A percentile compares a stretch with the other conserved stretches of the same genome.
These are phyloP conservation scores for Colletotrichum australisinense DNA, from an alignment of 2,329 filamentous ascomycete species.

Conservation along the genomic window DNA sequence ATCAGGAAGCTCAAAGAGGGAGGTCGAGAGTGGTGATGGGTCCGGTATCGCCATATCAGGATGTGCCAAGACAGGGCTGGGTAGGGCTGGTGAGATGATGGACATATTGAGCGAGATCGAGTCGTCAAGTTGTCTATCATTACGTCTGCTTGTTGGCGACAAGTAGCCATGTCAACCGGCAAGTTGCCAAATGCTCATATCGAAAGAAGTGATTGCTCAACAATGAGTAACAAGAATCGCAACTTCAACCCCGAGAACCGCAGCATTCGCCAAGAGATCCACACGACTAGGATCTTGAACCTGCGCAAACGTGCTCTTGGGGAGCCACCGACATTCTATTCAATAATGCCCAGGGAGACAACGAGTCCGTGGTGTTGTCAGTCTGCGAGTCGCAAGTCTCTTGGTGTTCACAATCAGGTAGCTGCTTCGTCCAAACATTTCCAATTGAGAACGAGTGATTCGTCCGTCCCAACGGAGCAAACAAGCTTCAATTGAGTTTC, in stretches of 20 bases:
- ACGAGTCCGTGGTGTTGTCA: neutral
- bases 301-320: constrained; percentile 23
- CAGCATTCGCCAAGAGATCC: constrained; percentile 14
- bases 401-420: neutral
- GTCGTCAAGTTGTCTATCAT: fast-evolving
- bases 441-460: neutral
- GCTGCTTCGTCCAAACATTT: neutral
- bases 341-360: too few relatives aligned
- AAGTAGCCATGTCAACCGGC: too few relatives aligned
- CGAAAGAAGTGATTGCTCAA: neutral
- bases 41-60: neutral
- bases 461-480: neutral
- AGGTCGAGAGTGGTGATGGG: constrained; percentile 9
- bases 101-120: fast-evolving
- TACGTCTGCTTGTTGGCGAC: fast-evolving
- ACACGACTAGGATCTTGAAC: constrained; percentile 18
- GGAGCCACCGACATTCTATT: neutral
- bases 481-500: neutral
- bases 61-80: neutral
- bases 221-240: neutral
- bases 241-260: neutral
- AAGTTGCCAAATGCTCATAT: neutral
- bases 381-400: neutral
- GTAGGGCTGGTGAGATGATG: neutral
- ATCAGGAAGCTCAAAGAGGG: constrained; percentile 3